Evolutionary conservation across 1,284 basidiomycete species (phyloP).

Genomic region (Irpex lacteus): DNA sequence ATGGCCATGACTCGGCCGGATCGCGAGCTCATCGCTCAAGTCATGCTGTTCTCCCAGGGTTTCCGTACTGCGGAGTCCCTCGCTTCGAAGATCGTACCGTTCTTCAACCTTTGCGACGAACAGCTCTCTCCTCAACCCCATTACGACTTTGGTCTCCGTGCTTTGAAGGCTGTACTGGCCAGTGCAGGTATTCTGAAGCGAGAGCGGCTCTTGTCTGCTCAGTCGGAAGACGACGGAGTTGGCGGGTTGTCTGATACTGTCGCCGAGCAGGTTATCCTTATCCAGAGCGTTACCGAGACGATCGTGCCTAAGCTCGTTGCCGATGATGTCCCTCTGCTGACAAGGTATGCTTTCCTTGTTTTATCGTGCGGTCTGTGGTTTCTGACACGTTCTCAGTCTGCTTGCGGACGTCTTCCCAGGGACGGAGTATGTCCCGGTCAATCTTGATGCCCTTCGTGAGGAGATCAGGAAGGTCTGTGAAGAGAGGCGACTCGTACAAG

Average conservation of each 20-base stretch:
- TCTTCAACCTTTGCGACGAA: conserved; percentile 98
- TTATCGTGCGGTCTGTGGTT: conserved; percentile 13
- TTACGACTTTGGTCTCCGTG: conserved; percentile 98
- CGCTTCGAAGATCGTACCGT: conserved; percentile 97
- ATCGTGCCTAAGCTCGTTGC: conserved; percentile 98
- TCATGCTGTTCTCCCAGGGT: conserved; percentile 99
- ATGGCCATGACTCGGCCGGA: conserved; percentile 99
- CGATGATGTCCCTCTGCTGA: conserved; percentile 93
- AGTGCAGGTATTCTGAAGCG: conserved; percentile 98
- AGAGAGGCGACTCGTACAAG: conserved; percentile 82
- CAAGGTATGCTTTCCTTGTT: conserved; percentile 54
- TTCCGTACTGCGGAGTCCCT: conserved; percentile 96
- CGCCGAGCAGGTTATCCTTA: conserved; percentile 94
- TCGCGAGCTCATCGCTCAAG: conserved; percentile 97
- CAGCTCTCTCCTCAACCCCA: conserved; percentile 97
- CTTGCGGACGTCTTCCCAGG: conserved; percentile 98
- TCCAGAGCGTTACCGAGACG: conserved; percentile 99
- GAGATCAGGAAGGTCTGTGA: conserved; percentile 87
- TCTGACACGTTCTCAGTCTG: conserved; percentile 49
- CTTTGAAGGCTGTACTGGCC: conserved; percentile 93
- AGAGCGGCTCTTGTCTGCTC: conserved; percentile 67
- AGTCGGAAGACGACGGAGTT: conserved; percentile 40
- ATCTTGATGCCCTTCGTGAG: conserved; percentile 81
- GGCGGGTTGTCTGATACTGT: conserved; percentile 64
- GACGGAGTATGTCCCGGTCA: conserved; percentile 86